These are phyloP conservation scores for Dipodascus geniculatus DNA, from an alignment of 805 yeast genomes.

Conservation along the genomic window DNA sequence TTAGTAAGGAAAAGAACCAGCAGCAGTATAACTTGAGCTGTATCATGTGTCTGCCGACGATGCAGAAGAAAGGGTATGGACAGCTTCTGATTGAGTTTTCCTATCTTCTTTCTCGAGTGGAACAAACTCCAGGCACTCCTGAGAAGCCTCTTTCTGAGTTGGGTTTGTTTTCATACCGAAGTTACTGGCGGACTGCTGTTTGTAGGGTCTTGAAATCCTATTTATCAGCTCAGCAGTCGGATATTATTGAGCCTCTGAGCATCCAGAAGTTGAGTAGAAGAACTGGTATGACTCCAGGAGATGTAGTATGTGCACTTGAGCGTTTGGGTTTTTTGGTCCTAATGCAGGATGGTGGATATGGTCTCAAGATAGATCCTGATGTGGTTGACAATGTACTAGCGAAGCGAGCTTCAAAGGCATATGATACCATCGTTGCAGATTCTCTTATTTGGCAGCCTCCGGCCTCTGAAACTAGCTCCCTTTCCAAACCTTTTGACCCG, in stretches of 20 bases:
- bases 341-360: background rate
- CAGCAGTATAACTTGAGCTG: conserved; percentile 73
- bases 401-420: conserved; percentile 4
- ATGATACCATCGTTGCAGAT: background rate
- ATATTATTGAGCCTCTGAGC: background rate
- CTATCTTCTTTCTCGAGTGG: conserved; percentile 63
- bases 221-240: background rate
- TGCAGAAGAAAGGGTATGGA: conserved; percentile 85
- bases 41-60: conserved; percentile 77
- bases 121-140: conserved; percentile 79
- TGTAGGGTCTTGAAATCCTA: conserved; percentile 23
- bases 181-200: conserved; percentile 69
- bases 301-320: conserved; percentile 79
- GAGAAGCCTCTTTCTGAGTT: conserved; percentile 87
- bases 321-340: conserved; percentile 48
- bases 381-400: conserved; percentile 3
- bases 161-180: conserved; percentile 75
- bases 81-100: conserved; percentile 81
- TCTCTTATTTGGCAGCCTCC: background rate
- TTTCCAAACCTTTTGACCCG: background rate
- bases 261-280: conserved; percentile 50
- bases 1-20: conserved; percentile 63
- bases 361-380: conserved; percentile 6
- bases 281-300: conserved; percentile 82
- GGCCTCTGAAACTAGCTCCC: background rate